Base-by-base conservation (phyloP, 805 yeast species). In the Hanseniaspora clermontiae region DNA sequence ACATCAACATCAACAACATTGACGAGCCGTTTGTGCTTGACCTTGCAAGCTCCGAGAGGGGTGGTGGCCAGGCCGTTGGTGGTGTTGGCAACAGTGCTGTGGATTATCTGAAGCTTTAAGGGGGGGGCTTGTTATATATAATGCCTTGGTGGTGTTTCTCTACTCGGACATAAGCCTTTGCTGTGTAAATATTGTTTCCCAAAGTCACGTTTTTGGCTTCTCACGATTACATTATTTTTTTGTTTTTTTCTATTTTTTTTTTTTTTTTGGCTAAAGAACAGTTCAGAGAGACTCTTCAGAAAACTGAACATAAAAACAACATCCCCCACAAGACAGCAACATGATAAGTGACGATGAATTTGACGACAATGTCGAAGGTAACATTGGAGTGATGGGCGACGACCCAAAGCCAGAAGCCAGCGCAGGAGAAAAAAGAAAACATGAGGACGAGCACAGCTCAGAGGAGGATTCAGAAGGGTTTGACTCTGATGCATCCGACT, bases 1-100 rank as follows among this genome's bases (percentile, higher is more conserved):
- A 84, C 51, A 71, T 80, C 51, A 83, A 79, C 64, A 81, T 90
- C 57, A 82, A 79, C 51, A 75, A 77, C 15, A 75, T 89, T 48
- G 96, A 87, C 61, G 77, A 77, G 55, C 80, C 82, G 8, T 72
- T 87, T 39, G 65, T 24, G 12, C 36, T 43, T 8, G 45, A 46
- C 9, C 10, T 43, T n/a, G 24, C 17, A 15, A 20, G 27, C 10
- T 38, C 17, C 12, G 52, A 54, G 24, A 17, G 29, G 19, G 17
- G 9, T 2, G 17, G 27, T 36, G 24, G 10, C 4, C 38, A 17
- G 11, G 15, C 29, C 7, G 8, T n/a, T 10, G 47, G 57, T 8
- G 47, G 46, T 14, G 37, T 39, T 1, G 24, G 24, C 2, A 53
- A 38, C 19, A 46, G 40, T 27, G 19, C 24, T 12, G 10, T 53